Conservation (phyloP, 495 filamentous ascomycete species). For the Penicillium waksmanii region DNA sequence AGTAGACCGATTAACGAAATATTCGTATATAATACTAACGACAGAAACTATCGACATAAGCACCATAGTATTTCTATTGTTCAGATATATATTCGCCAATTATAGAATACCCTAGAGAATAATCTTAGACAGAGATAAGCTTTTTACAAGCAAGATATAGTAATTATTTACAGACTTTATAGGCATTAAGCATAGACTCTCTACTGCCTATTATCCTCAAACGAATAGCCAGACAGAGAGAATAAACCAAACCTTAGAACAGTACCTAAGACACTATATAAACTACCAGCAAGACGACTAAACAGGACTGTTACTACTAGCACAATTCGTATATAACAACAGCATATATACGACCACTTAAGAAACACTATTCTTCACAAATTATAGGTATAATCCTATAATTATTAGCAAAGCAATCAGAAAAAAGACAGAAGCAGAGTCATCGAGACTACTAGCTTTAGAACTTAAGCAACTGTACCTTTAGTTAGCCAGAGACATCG, state of each 20-base stretch:
- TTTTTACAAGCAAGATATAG: background rate
- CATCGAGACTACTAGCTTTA: background rate
- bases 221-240: slow-evolving; percentile 37
- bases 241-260: slow-evolving; percentile 25
- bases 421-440: background rate
- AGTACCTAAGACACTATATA: slow-evolving; percentile 27
- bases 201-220: slow-evolving; percentile 32
- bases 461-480: background rate
- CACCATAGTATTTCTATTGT: background rate
- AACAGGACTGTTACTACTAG: slow-evolving; percentile 23
- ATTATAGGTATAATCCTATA: slow-evolving; percentile 15
- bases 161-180: background rate
- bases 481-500: background rate
- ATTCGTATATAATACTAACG: background rate
- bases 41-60: background rate
- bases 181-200: slow-evolving; percentile 14
- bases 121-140: background rate
- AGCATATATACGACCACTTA: background rate
- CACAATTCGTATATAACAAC: slow-evolving; percentile 34
- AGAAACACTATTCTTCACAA: slow-evolving; percentile 22
- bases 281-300: slow-evolving; percentile 37
- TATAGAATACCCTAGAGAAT: background rate
- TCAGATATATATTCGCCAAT: background rate
- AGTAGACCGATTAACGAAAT: background rate
- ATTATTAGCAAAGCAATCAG: background rate